Evolutionary conservation across 352 stramenopile species (phyloP), one percentile per base, ranked within the genome.

Genomic region (Globisporangium camurandrum): DNA sequence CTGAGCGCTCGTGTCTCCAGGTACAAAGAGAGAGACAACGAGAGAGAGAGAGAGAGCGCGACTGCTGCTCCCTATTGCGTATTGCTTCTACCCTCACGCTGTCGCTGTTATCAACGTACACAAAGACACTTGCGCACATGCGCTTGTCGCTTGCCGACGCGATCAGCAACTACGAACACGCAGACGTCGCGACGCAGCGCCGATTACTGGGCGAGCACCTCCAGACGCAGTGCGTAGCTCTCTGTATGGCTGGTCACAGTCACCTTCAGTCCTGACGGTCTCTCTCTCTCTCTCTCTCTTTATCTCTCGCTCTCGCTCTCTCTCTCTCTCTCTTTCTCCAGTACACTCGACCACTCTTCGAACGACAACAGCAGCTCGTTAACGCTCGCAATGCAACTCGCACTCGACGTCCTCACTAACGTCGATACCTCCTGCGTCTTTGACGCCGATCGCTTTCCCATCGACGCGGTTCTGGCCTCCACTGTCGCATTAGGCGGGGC

Each of bases 381-480:
- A 46, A 45, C 46, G n/a, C 16, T 56, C n/a, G 17, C 54, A 16
- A 60, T 50, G 54, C 37, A 34, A 19, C 40, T 60, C 19, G 54
- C 54, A 17, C 22, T 56, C 9, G 53, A 55, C 14, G 40, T 56
- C n/a, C 23, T 59, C 16, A 4, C 22, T n/a, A 12, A 42, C 5
- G 22, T 31, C 24, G 27, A 19, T 14, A n/a, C 6, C 23, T 10
- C 4, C 41, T 20, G 8, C 14, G 30, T 17, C 37, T 4, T 1
- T 8, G n/a, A n/a, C 4, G 26, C 20, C 20, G 10, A 24, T 11
- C 14, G 12, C 11, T 46, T 45, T n/a, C 12, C 12, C 26, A 14
- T 43, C 9, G 33, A 49, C 19, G 43, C n/a, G 11, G 23, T 34
- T 16, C 2, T 56, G 22, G 12, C 12, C 0, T 23, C 28, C 11